These are phyloP conservation scores for Phyllosticta ampelicida DNA, from an alignment of 2,329 filamentous ascomycete species.

Conservation along the genomic window DNA sequence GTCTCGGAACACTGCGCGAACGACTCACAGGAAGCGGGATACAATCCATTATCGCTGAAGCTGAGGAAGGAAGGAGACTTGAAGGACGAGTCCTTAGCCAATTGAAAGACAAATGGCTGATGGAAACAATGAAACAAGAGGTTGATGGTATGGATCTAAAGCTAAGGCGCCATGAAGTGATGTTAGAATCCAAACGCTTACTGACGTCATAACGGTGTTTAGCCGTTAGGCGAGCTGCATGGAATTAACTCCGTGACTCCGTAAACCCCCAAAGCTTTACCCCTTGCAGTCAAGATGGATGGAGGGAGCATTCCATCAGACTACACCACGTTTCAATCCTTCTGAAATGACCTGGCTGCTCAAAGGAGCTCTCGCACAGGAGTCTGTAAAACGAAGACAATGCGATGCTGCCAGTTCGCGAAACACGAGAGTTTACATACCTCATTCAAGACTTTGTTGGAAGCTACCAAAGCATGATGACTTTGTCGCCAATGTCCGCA, in stretches of 20 bases:
- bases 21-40: constrained; percentile 22
- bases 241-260: not conserved
- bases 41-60: constrained; percentile 25
- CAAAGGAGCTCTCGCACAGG: too few relatives aligned
- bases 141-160: not conserved
- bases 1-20: not conserved
- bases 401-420: too few relatives aligned
- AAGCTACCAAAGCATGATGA: too few relatives aligned
- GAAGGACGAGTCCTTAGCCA: not conserved
- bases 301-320: too few relatives aligned
- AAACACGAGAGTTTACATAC: too few relatives aligned
- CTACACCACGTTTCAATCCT: too few relatives aligned
- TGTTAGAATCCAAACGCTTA: not conserved
- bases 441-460: too few relatives aligned
- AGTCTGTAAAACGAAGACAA: too few relatives aligned
- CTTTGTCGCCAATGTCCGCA: too few relatives aligned
- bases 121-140: not conserved
- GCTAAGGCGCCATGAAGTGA: not conserved
- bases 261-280: not conserved
- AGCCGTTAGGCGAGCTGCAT: not conserved
- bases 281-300: too few relatives aligned
- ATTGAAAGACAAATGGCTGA: not conserved
- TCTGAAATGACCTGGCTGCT: too few relatives aligned
- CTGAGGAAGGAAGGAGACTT: not conserved
- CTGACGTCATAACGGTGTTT: not conserved